These are phyloP conservation scores for Stylonectria norvegica DNA, from an alignment of 2,329 filamentous ascomycete genomes.

Conservation along the genomic window DNA sequence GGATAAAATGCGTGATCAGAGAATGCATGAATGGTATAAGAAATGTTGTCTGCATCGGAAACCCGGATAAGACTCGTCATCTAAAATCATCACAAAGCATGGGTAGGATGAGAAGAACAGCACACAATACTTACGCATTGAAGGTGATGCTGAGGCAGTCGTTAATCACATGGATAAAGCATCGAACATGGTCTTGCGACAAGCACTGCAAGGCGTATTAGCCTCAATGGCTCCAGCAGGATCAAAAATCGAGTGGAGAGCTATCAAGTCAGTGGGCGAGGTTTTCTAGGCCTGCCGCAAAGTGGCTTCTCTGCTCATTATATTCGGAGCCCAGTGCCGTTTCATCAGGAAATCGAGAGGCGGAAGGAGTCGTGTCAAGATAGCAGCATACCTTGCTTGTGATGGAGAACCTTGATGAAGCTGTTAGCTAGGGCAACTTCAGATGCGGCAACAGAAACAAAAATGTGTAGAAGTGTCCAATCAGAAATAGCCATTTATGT, in stretches of 20 bases:
- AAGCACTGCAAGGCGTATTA: slow-evolving; percentile 20
- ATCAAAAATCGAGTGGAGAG: slow-evolving; percentile 9
- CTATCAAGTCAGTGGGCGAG: slow-evolving; percentile 81
- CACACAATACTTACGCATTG: slow-evolving; percentile 15
- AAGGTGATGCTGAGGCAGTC: slow-evolving; percentile 1
- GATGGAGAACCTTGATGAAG: slow-evolving; percentile 13
- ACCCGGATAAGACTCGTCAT: slow-evolving; percentile 78
- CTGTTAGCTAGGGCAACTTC: slow-evolving; percentile 31
- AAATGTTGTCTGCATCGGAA: slow-evolving; percentile 67
- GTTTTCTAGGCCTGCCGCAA: slow-evolving; percentile 99
- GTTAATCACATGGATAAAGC: neutral
- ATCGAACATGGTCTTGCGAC: neutral
- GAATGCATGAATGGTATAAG: slow-evolving; percentile 71
- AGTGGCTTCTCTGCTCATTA: slow-evolving; percentile 81
- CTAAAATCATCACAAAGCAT: slow-evolving; percentile 48
- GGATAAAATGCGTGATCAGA: slow-evolving; percentile 36
- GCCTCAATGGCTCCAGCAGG: slow-evolving; percentile 12
- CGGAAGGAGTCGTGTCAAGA: slow-evolving; percentile 12
- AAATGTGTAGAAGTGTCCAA: slow-evolving; percentile 29
- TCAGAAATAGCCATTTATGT: slow-evolving; percentile 88
- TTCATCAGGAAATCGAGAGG: slow-evolving; percentile 63
- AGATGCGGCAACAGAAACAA: slow-evolving; percentile 7
- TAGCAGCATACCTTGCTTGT: slow-evolving; percentile 34
- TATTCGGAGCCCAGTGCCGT: slow-evolving; percentile 95
- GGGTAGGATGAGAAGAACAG: slow-evolving; percentile 9